Evolutionary conservation across 1,284 basidiomycete species (phyloP).

Genomic region (Boletus nobilissimus): DNA sequence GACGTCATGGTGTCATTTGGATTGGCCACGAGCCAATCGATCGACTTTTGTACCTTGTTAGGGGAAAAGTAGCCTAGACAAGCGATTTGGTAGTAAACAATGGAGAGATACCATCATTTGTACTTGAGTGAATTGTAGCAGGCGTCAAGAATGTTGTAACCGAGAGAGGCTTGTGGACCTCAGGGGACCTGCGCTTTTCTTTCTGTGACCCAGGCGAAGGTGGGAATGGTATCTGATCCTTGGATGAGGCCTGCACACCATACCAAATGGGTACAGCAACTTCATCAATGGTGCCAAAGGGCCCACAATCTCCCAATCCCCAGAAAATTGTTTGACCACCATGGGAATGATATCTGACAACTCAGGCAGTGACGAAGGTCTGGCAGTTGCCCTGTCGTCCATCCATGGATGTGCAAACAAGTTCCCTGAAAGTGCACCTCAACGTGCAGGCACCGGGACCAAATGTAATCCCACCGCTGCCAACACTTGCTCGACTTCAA

Average conservation of each 20-base stretch:
- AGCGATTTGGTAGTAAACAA: too few relatives aligned
- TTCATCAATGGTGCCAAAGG: slow-evolving; percentile 53
- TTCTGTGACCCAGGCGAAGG: slow-evolving; percentile 62
- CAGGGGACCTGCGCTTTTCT: slow-evolving; percentile 45
- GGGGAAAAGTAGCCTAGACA: too few relatives aligned
- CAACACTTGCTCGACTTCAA: slow-evolving; percentile 74
- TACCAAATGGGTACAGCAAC: slow-evolving; percentile 72
- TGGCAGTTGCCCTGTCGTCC: slow-evolving; percentile 35
- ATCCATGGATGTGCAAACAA: slow-evolving; percentile 65
- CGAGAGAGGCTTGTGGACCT: too few relatives aligned
- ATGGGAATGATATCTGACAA: slow-evolving; percentile 57
- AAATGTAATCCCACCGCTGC: slow-evolving; percentile 73
- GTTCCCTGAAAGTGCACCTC: slow-evolving; percentile 67
- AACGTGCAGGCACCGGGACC: slow-evolving; percentile 59
- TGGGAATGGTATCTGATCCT: slow-evolving; percentile 76
- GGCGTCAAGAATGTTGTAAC: too few relatives aligned
- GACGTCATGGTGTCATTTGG: too few relatives aligned
- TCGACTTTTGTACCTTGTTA: too few relatives aligned
- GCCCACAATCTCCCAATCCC: slow-evolving; percentile 49
- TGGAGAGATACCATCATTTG: too few relatives aligned
- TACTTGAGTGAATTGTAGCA: too few relatives aligned
- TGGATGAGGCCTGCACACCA: slow-evolving; percentile 65
- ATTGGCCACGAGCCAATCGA: too few relatives aligned
- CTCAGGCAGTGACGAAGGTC: slow-evolving; percentile 46
- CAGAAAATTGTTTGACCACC: slow-evolving; percentile 53